Conservation (phyloP, 192 early-diverging fungal genomes). For the Coemansia sp. region DNA sequence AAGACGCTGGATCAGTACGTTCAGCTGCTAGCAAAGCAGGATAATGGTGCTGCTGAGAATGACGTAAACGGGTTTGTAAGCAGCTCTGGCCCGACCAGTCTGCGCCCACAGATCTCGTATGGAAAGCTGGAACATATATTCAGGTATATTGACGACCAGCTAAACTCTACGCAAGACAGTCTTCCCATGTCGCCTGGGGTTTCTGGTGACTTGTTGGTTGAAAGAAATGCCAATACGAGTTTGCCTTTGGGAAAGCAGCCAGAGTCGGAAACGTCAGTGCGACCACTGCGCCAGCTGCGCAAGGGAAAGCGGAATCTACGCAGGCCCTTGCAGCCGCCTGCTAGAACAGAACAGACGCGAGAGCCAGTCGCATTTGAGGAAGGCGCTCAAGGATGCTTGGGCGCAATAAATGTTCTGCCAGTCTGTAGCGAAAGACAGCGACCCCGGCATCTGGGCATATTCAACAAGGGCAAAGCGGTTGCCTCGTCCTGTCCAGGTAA, state of each 20-base stretch:
- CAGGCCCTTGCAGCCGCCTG: slow-evolving; percentile 21
- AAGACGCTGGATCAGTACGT: slow-evolving; percentile 23
- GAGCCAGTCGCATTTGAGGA: not conserved
- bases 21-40: slow-evolving; percentile 13
- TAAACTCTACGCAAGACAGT: slow-evolving; percentile 29
- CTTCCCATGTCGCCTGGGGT: slow-evolving; percentile 12
- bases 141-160: slow-evolving; percentile 33
- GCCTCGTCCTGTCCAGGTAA: slow-evolving; percentile 40
- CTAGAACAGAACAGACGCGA: slow-evolving; percentile 7
- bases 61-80: slow-evolving; percentile 1
- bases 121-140: slow-evolving; percentile 35
- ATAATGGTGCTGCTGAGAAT: not conserved
- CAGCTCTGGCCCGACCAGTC: not conserved
- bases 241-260: not conserved
- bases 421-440: not conserved
- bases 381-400: slow-evolving; percentile 9
- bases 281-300: slow-evolving; percentile 3
- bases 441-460: slow-evolving; percentile 31
- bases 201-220: slow-evolving; percentile 3
- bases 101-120: slow-evolving; percentile 17
- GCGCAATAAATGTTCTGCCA: slow-evolving; percentile 22
- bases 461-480: slow-evolving; percentile 49
- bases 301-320: slow-evolving; percentile 26
- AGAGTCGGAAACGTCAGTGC: not conserved
- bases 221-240: not conserved